Evolutionary conservation across 2,329 filamentous ascomycete species (phyloP), one percentile per base, ranked within the genome.

Genomic region (Xylaria sp.): DNA sequence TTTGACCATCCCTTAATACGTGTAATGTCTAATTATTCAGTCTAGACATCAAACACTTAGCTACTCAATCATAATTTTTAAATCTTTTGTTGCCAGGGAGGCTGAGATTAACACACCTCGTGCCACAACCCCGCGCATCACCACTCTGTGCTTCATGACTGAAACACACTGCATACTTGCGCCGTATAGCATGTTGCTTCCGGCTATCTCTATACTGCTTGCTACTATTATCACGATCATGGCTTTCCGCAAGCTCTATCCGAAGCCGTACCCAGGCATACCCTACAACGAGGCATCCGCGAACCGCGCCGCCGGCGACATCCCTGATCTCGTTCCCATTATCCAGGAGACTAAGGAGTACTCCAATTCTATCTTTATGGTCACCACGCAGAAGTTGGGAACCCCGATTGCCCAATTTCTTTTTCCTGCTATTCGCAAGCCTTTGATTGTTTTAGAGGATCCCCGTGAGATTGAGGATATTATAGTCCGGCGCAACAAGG

Each of bases 381-480:
- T 63, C 2, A 63, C 70, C 0, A 70, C 68, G 3, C 59, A 56
- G 34, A 67, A 61, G 39, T 56, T 71, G 8, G 60, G 67, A 8
- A 54, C 60, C 0, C 72, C 70, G 1, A 67, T 74, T 25, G 69
- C 69, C 0, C 69, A 74, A 52, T 7, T 74, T 3, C 51, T 74
- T 0, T 71, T 73, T 41, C 70, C 69, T 2, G 65, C 25, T 32
- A 65, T 73, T 18, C 72, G 73, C 44, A 68, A 59, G 52, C 74
- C 72, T 3, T 62, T 75, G 13, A 62, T 76, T 28, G 65, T 72
- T 34, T 28, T 76, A 9, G 69, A 70, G 15, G 74, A 75, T 52
- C 70, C 71, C 3, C 50, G 61, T 32, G 70, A 75, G 57, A 66
- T 75, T 41, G 69, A 75, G 34, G 72, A 75, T 48, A 65, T 74